phyloP scores from a whole-genome alignment of 2,329 filamentous ascomycete species.

The Graphiopsis chlorocephala region DNA sequence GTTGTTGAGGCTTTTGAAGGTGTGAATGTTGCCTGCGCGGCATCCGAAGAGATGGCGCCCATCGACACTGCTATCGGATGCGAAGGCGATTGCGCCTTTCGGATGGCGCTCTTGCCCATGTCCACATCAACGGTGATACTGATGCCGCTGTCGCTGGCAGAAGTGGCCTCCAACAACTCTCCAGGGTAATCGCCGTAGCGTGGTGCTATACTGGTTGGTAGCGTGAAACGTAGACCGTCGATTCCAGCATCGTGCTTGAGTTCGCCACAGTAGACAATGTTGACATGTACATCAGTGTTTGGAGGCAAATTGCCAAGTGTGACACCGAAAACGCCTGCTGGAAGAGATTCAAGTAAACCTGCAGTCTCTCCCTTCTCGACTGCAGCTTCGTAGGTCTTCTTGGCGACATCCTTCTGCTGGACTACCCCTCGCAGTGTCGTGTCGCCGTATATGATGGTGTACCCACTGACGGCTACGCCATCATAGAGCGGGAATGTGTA shows the following conservation, averaged over 20 bases:
- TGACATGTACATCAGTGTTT: constrained; percentile 55
- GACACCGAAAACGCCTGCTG: constrained; percentile 65
- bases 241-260: constrained; percentile 68
- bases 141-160: constrained; percentile 41
- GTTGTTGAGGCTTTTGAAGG: constrained; percentile 62
- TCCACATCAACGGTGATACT: constrained; percentile 59
- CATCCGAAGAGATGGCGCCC: constrained; percentile 53
- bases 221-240: constrained; percentile 66
- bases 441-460: constrained; percentile 61
- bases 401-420: constrained; percentile 63
- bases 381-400: constrained; percentile 58
- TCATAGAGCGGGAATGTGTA: constrained; percentile 73
- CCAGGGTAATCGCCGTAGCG: constrained; percentile 57
- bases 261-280: constrained; percentile 67
- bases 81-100: constrained; percentile 62
- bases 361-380: constrained; percentile 59
- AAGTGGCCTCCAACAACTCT: constrained; percentile 29
- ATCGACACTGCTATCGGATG: constrained; percentile 66
- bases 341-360: constrained; percentile 62
- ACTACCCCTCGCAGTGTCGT: constrained; percentile 63
- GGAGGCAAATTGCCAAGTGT: constrained; percentile 66
- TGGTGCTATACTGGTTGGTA: constrained; percentile 66
- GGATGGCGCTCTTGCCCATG: constrained; percentile 57
- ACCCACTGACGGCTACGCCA: constrained; percentile 67
- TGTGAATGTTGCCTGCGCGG: constrained; percentile 46